Base-by-base conservation (phyloP, 164 flowering plant genomes). In the Cinnamomum chago region DNA sequence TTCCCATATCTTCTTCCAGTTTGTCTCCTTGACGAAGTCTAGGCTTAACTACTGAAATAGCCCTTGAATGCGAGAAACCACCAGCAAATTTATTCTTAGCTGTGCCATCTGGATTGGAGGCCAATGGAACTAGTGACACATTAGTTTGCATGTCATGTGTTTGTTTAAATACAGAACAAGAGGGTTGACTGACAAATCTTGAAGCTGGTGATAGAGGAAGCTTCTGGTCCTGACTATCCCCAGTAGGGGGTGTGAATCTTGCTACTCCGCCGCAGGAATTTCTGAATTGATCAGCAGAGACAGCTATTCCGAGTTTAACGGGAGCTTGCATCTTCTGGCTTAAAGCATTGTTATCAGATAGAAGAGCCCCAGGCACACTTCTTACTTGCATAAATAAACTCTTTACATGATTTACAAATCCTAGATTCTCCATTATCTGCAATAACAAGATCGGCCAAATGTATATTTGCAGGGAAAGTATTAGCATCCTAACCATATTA, bases 381-480 rank as follows among this genome's bases (percentile, higher is more conserved):
- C 91, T 92, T 22, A 91, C 78, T 82, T 88, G 91, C 70, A 81
- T 79, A 80, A 95, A 83, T 62, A 93, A 79, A 76, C 83, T 82
- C 83, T 82, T 89, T 76, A 93, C 93, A 66, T 86, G 86, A 51
- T 79, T 85, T 51, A 91, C 86, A 79, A 93, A 88, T 67, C 83
- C 88, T 68, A 83, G 28, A 78, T 90, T 83, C 86, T 95, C 98
- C 84, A 77, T 65, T 27, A 95, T 86, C 98, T 95, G 93, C 81
- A 75, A 71, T 58, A 77, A 65, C 28, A 80, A 55, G 60, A 20
- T 55, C n/a, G 12, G 60, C n/a, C 60, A 55, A 55, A 55, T 55
- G 60, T 1, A 15, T 55, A 40, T 40, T 40, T 40, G 47, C 47
- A 9, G 11, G 11, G 47, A 40, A 40, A 40, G 47, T 40, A 9